These are phyloP conservation scores for Melaleuca quinquenervia DNA, from an alignment of 345 rosid genomes.

Conservation along the genomic window DNA sequence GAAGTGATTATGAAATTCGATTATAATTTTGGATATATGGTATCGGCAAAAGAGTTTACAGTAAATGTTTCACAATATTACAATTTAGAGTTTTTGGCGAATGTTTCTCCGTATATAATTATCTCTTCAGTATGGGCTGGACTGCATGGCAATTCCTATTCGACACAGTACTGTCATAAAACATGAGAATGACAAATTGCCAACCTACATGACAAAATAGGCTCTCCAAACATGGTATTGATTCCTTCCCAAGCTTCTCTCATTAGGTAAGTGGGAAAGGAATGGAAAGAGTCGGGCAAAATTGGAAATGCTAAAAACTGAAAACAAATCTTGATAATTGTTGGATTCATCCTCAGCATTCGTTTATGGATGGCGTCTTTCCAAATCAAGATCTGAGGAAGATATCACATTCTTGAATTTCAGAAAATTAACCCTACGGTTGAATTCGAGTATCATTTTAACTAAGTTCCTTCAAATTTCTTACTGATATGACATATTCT, in stretches of 20 bases:
- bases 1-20: too few relatives aligned
- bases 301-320: not conserved
- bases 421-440: not conserved
- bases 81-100: not conserved
- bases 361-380: not conserved
- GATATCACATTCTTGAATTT: not conserved
- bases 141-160: not conserved
- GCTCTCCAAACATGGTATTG: not conserved
- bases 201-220: not conserved
- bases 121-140: not conserved
- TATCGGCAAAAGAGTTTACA: not conserved
- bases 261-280: not conserved
- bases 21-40: too few relatives aligned
- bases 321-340: not conserved
- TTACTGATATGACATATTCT: not conserved
- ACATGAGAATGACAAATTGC: not conserved
- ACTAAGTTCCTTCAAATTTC: not conserved
- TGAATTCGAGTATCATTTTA: not conserved
- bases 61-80: not conserved
- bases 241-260: not conserved
- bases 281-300: not conserved
- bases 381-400: not conserved
- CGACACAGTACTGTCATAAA: not conserved
- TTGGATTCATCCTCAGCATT: not conserved
- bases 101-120: not conserved